phyloP scores from a whole-genome alignment of 73 alveolate species.

The Tetrahymena thermophila region DNA sequence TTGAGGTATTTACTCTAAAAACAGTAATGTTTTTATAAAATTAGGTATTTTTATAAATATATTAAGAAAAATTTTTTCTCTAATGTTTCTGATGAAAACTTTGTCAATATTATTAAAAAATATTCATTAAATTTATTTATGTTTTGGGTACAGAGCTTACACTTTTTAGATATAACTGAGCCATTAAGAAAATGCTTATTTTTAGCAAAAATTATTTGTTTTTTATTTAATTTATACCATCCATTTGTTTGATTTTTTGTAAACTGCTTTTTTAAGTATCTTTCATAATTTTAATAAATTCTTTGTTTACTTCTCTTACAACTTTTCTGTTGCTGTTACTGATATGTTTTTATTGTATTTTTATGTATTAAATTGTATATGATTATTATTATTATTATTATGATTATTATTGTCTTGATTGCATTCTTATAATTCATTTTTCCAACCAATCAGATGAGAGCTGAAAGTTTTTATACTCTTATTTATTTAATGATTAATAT shows the following conservation, averaged over 20 bases:
- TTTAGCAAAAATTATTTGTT: background rate
- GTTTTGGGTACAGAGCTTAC: background rate
- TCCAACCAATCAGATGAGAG: background rate
- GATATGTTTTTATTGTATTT: background rate
- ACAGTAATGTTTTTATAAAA: no score
- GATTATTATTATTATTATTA: background rate
- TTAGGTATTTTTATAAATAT: background rate
- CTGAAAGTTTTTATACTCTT: background rate
- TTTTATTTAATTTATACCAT: background rate
- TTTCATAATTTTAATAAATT: background rate
- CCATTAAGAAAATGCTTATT: background rate
- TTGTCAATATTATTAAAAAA: no score
- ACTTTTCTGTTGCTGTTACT: background rate
- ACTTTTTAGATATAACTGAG: background rate
- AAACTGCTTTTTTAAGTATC: background rate
- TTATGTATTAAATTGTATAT: background rate
- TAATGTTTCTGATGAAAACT: background rate
- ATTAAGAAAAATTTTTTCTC: no score
- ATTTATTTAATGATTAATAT: background rate
- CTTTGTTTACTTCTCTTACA: background rate
- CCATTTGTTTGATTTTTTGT: background rate
- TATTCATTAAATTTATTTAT: background rate
- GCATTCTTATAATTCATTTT: background rate
- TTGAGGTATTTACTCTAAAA: background rate
- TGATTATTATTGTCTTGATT: background rate